Evolutionary conservation across 2,329 filamentous ascomycete genomes (phyloP).

Genomic region (Hypoxylon sp.): DNA sequence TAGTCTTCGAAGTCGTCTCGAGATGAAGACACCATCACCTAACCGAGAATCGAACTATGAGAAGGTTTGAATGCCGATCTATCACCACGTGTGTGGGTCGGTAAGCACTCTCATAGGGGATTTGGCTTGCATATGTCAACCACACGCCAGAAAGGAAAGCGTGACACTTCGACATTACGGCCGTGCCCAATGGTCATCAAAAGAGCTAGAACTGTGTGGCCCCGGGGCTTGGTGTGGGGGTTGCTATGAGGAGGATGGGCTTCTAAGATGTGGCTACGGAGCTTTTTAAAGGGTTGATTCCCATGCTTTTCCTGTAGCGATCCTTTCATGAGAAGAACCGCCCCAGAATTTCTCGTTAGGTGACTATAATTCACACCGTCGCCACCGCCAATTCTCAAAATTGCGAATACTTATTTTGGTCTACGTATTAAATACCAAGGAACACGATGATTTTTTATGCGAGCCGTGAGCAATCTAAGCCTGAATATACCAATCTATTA

Average conservation of each 20-base stretch:
- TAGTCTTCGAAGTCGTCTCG: conserved; percentile 35
- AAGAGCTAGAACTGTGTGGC: conserved; percentile 38
- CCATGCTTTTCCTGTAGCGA: conserved; percentile 27
- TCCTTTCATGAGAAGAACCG: conserved; percentile 14
- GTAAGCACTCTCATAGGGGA: conserved; percentile 41
- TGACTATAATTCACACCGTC: conserved; percentile 11
- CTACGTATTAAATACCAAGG: conserved; percentile 10
- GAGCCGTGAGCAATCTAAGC: conserved; percentile 5
- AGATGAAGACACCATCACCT: conserved; percentile 46
- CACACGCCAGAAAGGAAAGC: conserved; percentile 37
- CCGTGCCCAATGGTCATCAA: conserved; percentile 41
- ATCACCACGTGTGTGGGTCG: conserved; percentile 47
- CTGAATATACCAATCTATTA: conserved; percentile 13
- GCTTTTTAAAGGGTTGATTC: conserved; percentile 36
- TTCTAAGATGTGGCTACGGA: conserved; percentile 29
- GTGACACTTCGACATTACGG: conserved; percentile 40
- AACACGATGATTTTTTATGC: conserved; percentile 32
- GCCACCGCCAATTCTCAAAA: conserved; percentile 17
- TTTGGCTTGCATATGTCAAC: conserved; percentile 38
- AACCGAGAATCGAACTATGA: conserved; percentile 40
- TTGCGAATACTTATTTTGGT: conserved; percentile 13
- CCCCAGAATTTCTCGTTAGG: conserved; percentile 21
- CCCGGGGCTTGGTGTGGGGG: conserved; percentile 40
- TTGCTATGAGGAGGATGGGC: conserved; percentile 32
- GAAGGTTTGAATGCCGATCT: conserved; percentile 44